Percentiles rank a stretch among this genome's conserved stretches.
phyloP scores from a whole-genome alignment of 2,329 filamentous ascomycete species.

The Fusarium sp. region DNA sequence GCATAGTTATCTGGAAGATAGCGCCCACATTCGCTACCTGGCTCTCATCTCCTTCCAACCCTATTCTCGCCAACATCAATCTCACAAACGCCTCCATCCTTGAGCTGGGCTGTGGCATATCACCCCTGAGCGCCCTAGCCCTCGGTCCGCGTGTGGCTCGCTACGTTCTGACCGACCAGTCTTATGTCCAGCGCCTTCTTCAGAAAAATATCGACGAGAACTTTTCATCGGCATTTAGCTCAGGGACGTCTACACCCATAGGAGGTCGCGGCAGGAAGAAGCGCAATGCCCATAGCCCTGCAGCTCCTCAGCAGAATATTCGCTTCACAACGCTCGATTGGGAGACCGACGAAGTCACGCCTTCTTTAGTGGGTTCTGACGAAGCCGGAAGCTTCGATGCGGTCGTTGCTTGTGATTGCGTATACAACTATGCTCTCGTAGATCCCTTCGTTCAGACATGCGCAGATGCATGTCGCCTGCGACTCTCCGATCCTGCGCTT shows the following conservation, averaged over 20 bases:
- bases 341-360: conserved; percentile 73
- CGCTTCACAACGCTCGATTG: conserved; percentile 79
- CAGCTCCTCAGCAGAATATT: conserved; percentile 55
- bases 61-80: conserved; percentile 65
- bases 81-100: conserved; percentile 71
- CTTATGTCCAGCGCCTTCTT: conserved; percentile 83
- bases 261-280: conserved; percentile 36
- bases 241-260: conserved; percentile 19
- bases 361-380: conserved; percentile 53
- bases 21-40: conserved; percentile 85
- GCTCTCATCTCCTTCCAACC: conserved; percentile 73
- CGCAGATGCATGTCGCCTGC: conserved; percentile 75
- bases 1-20: conserved; percentile 87
- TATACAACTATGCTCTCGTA: conserved; percentile 92
- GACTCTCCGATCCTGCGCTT: conserved; percentile 45
- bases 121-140: conserved; percentile 79
- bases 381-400: conserved; percentile 69
- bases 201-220: conserved; percentile 80
- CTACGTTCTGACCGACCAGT: conserved; percentile 88
- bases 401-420: conserved; percentile 89
- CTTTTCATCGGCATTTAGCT: conserved; percentile 28
- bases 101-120: conserved; percentile 90
- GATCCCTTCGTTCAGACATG: conserved; percentile 85
- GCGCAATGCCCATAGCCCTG: conserved; percentile 28
- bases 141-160: conserved; percentile 69